Evolutionary conservation across 345 rosid species (phyloP), one percentile per base, ranked within the genome.

Genomic region (Populus pruinosa): DNA sequence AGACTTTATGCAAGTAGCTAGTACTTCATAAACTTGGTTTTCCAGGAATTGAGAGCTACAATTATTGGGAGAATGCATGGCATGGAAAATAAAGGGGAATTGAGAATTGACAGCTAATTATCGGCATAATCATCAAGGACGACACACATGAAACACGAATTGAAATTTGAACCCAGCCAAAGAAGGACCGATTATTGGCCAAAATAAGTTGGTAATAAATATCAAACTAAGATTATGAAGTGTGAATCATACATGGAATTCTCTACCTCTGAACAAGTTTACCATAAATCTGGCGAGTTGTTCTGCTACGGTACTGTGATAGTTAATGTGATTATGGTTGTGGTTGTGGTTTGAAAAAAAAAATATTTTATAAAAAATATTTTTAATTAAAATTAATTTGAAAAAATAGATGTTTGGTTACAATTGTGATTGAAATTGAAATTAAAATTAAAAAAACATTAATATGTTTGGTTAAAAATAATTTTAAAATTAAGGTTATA

Each of bases 171-270:
- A 31, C 41, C 21, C 63, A 64, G n/a, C 49, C 38, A 21, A 33
- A 23, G 14, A 59, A 66, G 49, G 55, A 31, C 12, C 14, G 14
- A 41, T 41, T 12, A 41, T 2, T 31, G 64, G 18, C 12, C 55
- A 21, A 20, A 31, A 16, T 14, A 43, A 10, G 55, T 23, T 56
- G 61, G 20, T 73, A 38, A 39, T 8, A 36, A 17, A 29, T 53
- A 14, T 31, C 6, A 23, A 14, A 76, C 9, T 23, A 5, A 12
- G 38, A 29, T 27, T 38, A 68, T 29, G 67, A 69, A 7, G 14
- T 10, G 31, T 20, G 59, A 72, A 73, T 69, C 72, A 41, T 68
- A 56, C 79, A 76, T n/a, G 10, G 36, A 55, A 36, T 69, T 53
- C 41, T 27, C 18, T 67, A 13, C 17, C 43, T 55, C 11, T 21